Evolutionary conservation across 176 grass and related monocot genomes (phyloP), one percentile per base, ranked within the genome.

Genomic region (Poa pratensis): DNA sequence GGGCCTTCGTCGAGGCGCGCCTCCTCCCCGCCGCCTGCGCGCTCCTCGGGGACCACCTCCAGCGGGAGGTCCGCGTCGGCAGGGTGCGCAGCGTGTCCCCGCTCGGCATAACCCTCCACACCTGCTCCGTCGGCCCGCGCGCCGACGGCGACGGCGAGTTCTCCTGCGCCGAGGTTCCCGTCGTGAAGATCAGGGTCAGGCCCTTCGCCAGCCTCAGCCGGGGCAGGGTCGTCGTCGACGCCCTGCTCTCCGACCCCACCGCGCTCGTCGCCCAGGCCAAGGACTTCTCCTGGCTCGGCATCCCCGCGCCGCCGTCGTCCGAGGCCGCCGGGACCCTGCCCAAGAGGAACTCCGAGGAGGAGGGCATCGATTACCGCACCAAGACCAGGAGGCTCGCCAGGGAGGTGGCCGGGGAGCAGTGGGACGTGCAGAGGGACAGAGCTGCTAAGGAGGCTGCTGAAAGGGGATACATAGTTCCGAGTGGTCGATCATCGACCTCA

Each of bases 231-330:
- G 93, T 99, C 78, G 66, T 99, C 24, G 94, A 99, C 84, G 96
- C 96, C 17, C 72, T 96, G 76, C 80, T 96, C 42, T 94, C 90
- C 57, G 89, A 91, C 65, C 96, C 96, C 64, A 92, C 91, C 20
- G 83, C 65, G 27, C 72, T 96, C 49, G 93, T 99, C 40, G 90
- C 96, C 22, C 96, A 99, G 78, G 94, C 51, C 66, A 94, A 91
- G 80, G 93, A 99, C 77, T 99, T 96, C 87, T 99, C 96, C 0
- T 99, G 96, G 96, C 80, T 99, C 13, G 96, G 96, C 43, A 92
- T 96, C 50, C 96, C 96, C 34, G 0, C 81, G 8, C 87, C 93
- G 19, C 87, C 93, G 8, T 85, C 93, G 19, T 89, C 93, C 16
- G 91, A 89, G 84, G 93, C 1, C 8, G 93, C 1, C 8, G 42